Conservation (phyloP, 2,329 filamentous ascomycete genomes). For the Pseudogymnoascus destructans region DNA sequence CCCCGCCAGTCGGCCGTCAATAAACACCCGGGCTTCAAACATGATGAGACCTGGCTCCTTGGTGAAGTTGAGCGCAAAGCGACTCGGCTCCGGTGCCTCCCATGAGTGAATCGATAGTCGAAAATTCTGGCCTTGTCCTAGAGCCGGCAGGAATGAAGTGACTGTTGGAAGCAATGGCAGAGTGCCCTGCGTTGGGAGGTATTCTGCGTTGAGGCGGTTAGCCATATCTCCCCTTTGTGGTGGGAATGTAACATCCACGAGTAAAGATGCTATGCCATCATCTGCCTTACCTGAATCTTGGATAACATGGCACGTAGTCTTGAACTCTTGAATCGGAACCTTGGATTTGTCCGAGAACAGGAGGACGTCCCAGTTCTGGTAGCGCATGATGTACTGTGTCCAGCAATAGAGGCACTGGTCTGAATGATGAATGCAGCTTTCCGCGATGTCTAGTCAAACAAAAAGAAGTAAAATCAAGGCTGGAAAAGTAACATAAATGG, state of each 20-base stretch:
- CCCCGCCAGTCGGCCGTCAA: constrained; percentile 55
- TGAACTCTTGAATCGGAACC: constrained; percentile 70
- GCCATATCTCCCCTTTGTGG: constrained; percentile 10
- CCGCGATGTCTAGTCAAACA: neutral
- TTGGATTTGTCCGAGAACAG: constrained; percentile 56
- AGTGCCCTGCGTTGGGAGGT: constrained; percentile 29
- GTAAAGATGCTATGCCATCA: neutral
- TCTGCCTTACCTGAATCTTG: constrained; percentile 32
- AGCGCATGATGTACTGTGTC: constrained; percentile 50
- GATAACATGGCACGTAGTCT: constrained; percentile 59
- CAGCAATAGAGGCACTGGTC: neutral
- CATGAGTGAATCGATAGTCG: constrained; percentile 65
- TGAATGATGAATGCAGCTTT: neutral
- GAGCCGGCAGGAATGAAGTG: constrained; percentile 57
- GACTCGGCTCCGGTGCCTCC: constrained; percentile 47
- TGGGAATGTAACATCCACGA: constrained; percentile 10
- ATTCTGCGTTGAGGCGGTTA: constrained; percentile 12
- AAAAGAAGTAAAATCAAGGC: neutral
- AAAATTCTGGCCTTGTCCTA: constrained; percentile 45
- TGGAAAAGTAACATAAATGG: neutral
- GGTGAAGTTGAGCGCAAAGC: constrained; percentile 42
- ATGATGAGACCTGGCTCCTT: constrained; percentile 42
- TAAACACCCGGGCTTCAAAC: constrained; percentile 53
- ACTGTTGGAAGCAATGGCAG: constrained; percentile 46
- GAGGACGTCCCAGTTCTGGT: constrained; percentile 75